phyloP scores from a whole-genome alignment of 2,329 filamentous ascomycete species.

The Talaromyces sp. region DNA sequence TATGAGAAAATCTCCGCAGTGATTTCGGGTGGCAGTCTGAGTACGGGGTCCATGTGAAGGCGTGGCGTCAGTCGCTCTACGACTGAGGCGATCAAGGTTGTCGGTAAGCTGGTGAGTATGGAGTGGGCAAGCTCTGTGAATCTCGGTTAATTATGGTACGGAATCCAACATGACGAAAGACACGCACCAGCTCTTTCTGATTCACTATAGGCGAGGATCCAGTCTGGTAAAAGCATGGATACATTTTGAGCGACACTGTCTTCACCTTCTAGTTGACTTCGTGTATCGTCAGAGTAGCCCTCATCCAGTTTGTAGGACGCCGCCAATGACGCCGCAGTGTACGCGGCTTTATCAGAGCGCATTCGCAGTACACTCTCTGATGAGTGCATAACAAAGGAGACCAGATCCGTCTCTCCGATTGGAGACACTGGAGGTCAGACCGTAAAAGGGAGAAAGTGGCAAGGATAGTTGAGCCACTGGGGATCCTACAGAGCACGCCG shows the following conservation, averaged over 20 bases:
- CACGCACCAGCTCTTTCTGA: conserved; percentile 53
- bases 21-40: conserved; percentile 82
- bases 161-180: conserved; percentile 8
- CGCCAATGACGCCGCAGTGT: conserved; percentile 30
- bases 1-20: conserved; percentile 85
- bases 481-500: conserved; percentile 5
- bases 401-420: neutral
- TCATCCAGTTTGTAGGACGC: conserved; percentile 66
- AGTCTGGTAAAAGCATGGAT: conserved; percentile 50
- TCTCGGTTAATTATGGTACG: conserved; percentile 2
- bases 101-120: conserved; percentile 73
- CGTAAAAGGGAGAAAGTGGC: neutral
- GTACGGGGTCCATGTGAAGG: conserved; percentile 88
- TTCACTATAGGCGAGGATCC: conserved; percentile 55
- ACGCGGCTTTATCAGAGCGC: conserved; percentile 25
- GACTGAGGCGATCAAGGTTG: conserved; percentile 73
- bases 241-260: conserved; percentile 34
- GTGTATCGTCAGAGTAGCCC: conserved; percentile 77
- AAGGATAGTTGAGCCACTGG: neutral
- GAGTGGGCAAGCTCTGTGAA: conserved; percentile 71
- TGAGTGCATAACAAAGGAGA: conserved; percentile 10
- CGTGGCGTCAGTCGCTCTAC: conserved; percentile 76
- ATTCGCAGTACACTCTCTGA: conserved; percentile 26
- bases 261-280: conserved; percentile 46
- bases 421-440: neutral